Conservation (phyloP, 1,284 basidiomycete genomes). For the Trichosporon inkin region DNA sequence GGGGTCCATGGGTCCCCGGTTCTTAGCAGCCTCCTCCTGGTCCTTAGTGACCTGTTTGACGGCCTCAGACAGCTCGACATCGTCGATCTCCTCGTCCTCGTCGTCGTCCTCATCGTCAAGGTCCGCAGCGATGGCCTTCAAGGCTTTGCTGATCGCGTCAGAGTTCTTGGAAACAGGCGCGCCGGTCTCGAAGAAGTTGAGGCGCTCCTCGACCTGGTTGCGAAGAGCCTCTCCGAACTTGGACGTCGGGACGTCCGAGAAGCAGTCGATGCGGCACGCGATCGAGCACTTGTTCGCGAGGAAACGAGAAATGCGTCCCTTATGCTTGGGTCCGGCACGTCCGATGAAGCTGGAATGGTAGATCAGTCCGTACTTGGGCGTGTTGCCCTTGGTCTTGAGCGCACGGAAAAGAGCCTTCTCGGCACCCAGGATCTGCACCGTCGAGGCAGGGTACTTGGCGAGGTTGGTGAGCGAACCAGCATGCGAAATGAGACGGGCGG, state of each 20-base stretch:
- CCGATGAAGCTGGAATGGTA: slow-evolving; percentile 96
- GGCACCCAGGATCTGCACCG: slow-evolving; percentile 95
- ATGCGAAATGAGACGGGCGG: slow-evolving; percentile 92
- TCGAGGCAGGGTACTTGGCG: slow-evolving; percentile 95
- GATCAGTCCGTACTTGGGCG: slow-evolving; percentile 93
- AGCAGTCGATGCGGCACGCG: slow-evolving; percentile 96
- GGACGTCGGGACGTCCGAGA: slow-evolving; percentile 78
- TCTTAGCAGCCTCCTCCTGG: slow-evolving; percentile 50
- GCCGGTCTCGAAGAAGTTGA: slow-evolving; percentile 87
- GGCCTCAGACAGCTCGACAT: slow-evolving; percentile 39
- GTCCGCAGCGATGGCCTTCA: slow-evolving; percentile 66
- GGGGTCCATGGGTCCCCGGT: slow-evolving; percentile 34
- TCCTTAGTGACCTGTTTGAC: slow-evolving; percentile 54
- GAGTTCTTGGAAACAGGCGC: slow-evolving; percentile 77
- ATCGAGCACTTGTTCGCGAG: slow-evolving; percentile 99
- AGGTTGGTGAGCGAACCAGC: slow-evolving; percentile 90
- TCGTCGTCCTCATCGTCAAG: slow-evolving; percentile 67
- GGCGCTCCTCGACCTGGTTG: slow-evolving; percentile 90
- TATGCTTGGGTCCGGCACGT: slow-evolving; percentile 89
- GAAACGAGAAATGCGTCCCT: slow-evolving; percentile 96
- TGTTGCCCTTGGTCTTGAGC: slow-evolving; percentile 97
- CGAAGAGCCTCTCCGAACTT: slow-evolving; percentile 95
- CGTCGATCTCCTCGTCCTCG: slow-evolving; percentile 59
- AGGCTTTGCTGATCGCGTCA: slow-evolving; percentile 81
- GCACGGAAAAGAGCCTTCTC: slow-evolving; percentile 98